These are phyloP conservation scores for Hirschioporus abietinus DNA, from an alignment of 768 basidiomycete species.

Conservation along the genomic window DNA sequence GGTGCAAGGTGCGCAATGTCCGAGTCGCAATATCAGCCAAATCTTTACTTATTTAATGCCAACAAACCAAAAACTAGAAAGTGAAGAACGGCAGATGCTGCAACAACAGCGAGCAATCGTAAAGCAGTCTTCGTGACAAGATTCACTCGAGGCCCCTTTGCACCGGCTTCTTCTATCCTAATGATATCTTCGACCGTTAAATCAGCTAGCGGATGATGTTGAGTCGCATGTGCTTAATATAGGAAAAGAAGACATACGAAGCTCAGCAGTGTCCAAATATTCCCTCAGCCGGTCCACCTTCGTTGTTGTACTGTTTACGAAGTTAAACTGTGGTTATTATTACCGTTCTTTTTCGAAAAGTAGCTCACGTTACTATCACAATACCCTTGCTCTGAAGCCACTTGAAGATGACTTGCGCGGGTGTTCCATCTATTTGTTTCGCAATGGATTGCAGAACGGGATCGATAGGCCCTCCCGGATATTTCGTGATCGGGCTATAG, in stretches of 20 bases:
- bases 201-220: slow-evolving; percentile 29
- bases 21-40: no score
- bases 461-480: slow-evolving; percentile 44
- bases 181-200: slow-evolving; percentile 53
- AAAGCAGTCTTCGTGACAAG: not conserved
- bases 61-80: not conserved
- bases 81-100: not conserved
- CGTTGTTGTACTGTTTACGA: slow-evolving; percentile 46
- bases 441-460: slow-evolving; percentile 31
- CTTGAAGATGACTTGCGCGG: slow-evolving; percentile 60
- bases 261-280: slow-evolving; percentile 61
- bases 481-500: slow-evolving; percentile 44
- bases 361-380: slow-evolving; percentile 69
- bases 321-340: no score
- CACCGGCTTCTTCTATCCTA: slow-evolving; percentile 60
- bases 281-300: slow-evolving; percentile 56
- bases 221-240: slow-evolving; percentile 3
- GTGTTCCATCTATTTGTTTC: slow-evolving; percentile 40
- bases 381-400: slow-evolving; percentile 68
- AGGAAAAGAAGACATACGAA: slow-evolving; percentile 30
- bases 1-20: no score
- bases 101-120: not conserved
- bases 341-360: no score
- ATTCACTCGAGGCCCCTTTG: slow-evolving; percentile 18
- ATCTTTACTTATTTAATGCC: no score